A percentile compares a stretch with the other conserved stretches of the same genome.
These are phyloP conservation scores for Termitomyces titanicus DNA, from an alignment of 768 basidiomycete genomes.

Conservation along the genomic window DNA sequence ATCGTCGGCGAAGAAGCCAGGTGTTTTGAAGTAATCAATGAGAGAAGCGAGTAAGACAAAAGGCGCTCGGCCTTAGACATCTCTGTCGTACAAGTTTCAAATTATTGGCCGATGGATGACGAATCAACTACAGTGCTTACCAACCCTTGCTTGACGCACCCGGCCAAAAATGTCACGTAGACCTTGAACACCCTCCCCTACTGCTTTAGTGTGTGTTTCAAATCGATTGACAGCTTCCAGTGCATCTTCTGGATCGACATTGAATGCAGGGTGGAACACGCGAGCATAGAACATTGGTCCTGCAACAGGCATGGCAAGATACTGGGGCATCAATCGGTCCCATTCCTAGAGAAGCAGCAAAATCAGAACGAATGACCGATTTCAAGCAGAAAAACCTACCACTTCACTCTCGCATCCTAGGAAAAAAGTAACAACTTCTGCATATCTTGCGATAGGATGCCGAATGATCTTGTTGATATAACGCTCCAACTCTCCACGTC, in stretches of 20 bases:
- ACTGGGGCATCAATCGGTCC: slow-evolving; percentile 58
- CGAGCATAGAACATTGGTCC: slow-evolving; percentile 75
- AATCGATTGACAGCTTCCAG: slow-evolving; percentile 56
- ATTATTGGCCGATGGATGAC: neutral
- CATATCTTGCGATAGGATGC: slow-evolving; percentile 75
- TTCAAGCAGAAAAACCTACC: slow-evolving; percentile 38
- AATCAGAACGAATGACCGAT: neutral
- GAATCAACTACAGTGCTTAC: slow-evolving; percentile 36
- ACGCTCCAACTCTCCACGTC: slow-evolving; percentile 76
- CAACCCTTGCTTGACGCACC: slow-evolving; percentile 64
- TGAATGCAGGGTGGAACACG: slow-evolving; percentile 84
- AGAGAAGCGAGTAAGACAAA: slow-evolving; percentile 69
- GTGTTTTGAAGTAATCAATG: slow-evolving; percentile 70
- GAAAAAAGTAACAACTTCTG: slow-evolving; percentile 79
- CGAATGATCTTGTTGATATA: slow-evolving; percentile 68
- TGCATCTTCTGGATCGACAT: slow-evolving; percentile 74
- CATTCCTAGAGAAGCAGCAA: slow-evolving; percentile 53
- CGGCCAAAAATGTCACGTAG: slow-evolving; percentile 60
- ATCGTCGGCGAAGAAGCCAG: slow-evolving; percentile 44
- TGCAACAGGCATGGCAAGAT: slow-evolving; percentile 59
- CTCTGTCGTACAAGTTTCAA: slow-evolving; percentile 37
- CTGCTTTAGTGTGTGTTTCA: slow-evolving; percentile 58
- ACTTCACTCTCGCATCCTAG: slow-evolving; percentile 70
- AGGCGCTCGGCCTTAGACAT: slow-evolving; percentile 76
- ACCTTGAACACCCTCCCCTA: slow-evolving; percentile 66